Base-by-base conservation (phyloP, 2,329 filamentous ascomycete species). In the Sarocladiaceae sp. region DNA sequence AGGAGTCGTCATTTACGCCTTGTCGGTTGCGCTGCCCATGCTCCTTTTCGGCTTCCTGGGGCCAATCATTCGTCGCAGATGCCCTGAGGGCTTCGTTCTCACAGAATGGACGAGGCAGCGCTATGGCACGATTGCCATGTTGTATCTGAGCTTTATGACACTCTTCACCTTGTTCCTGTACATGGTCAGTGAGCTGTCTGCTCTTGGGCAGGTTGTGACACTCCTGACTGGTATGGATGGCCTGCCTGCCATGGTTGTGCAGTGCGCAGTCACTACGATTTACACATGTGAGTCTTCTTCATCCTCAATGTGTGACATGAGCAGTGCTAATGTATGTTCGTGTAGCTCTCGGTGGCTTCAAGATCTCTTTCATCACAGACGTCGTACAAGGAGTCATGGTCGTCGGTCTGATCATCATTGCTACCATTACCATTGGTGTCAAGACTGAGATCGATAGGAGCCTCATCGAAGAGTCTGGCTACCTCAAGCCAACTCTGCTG, bases 141-240 rank as follows among this genome's bases (percentile, higher is more conserved):
- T 92, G 33, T 93, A 88, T 64, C 75, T 94, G 56, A 90, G 87
- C 66, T 78, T 87, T 60, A 76, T 92, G 72, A 91, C 88, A 40
- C 75, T 93, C 48, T 83, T 91, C 48, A 93, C 89, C 1, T 78
- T 94, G 60, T 94, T 93, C 66, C 68, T 94, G 50, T 94, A 93
- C 75, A 93, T 94, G 88, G 84, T 93, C 23, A 83, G 88, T 18
- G 89, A 94, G 72, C 77, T 94, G 39, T 92, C 88, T 8, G 87
- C 88, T 12, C 75, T 94, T 25, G 87, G 90, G 50, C 88, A 93
- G 67, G 89, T 93, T 35, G 77, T 93, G 60, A 86, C 71, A 54
- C 78, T 86, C 8, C 69, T 94, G 59, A 92, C 89, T 0, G 88
- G 87, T 2, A 74, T 94, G 35, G 77, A 92, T 57, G 83, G 84